These are phyloP conservation scores for Aspergillus carlsbadensis DNA, from an alignment of 495 filamentous ascomycete genomes.

Conservation along the genomic window DNA sequence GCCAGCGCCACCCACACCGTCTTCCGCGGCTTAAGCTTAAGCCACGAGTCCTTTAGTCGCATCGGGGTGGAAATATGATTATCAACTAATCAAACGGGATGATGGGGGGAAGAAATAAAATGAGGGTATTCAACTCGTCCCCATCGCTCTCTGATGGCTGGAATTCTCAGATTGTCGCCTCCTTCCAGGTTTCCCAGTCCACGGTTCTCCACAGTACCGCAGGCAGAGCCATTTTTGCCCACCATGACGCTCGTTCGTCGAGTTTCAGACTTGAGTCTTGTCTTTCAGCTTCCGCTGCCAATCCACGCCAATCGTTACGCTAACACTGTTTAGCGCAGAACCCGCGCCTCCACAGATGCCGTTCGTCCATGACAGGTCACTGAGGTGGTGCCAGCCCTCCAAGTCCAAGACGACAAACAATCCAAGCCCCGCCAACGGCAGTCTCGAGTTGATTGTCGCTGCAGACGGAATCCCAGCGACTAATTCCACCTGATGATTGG, in stretches of 20 bases:
- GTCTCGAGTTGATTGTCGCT: background rate
- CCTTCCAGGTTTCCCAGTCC: background rate
- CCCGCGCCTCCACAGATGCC: background rate
- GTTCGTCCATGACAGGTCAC: too few species aligned
- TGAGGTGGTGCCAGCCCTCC: background rate
- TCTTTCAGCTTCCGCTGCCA: background rate
- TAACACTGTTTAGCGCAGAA: background rate
- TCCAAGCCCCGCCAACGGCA: background rate
- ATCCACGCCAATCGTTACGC: background rate
- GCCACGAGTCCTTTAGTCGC: constrained; percentile 3
- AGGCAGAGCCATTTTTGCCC: too few species aligned
- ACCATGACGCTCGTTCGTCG: too few species aligned
- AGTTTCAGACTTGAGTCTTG: too few species aligned
- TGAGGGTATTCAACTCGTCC: background rate
- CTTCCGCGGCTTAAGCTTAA: constrained; percentile 1
- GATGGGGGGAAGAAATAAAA: background rate
- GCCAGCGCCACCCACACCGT: constrained; percentile 15
- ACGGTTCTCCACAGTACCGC: background rate
- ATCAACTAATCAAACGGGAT: background rate
- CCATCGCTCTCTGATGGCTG: background rate
- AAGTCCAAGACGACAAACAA: background rate
- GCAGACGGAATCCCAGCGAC: background rate
- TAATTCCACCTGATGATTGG: constrained; percentile 3
- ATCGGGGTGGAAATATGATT: background rate
- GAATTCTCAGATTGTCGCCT: background rate